These are phyloP conservation scores for Erodium chrysanthum DNA, from an alignment of 441 rosid genomes.

Conservation along the genomic window DNA sequence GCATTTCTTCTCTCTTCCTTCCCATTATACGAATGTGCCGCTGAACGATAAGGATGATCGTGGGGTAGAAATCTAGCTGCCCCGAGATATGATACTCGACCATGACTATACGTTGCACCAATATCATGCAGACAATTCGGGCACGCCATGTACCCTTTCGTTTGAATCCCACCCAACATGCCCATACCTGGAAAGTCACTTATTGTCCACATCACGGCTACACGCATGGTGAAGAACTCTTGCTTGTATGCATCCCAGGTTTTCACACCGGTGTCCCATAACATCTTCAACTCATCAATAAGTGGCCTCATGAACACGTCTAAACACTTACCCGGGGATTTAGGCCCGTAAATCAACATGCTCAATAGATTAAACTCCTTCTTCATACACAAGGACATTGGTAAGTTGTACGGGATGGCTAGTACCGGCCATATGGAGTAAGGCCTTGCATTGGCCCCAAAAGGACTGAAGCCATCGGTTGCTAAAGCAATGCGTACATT, in stretches of 20 bases:
- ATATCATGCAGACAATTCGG: neutral
- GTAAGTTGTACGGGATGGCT: neutral
- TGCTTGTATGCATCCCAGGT: neutral
- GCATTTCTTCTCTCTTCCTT: neutral
- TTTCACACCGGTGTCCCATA: neutral
- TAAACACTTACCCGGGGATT: neutral
- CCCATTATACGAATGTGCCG: neutral
- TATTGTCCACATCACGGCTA: neutral
- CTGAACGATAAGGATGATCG: neutral
- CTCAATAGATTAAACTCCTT: neutral
- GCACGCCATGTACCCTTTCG: neutral
- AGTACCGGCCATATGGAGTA: neutral
- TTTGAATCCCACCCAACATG: neutral
- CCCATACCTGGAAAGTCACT: neutral
- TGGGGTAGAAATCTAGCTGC: neutral
- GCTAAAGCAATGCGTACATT: neutral
- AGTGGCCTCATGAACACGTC: neutral
- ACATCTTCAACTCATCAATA: neutral
- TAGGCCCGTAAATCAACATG: neutral
- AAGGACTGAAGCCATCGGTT: neutral
- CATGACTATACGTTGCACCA: neutral
- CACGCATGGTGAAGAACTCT: neutral
- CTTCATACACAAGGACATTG: neutral
- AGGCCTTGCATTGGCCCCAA: too few species aligned
- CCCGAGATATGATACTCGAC: too few species aligned